These are phyloP conservation scores for Lactarius psammicola DNA, from an alignment of 768 basidiomycete species.

Conservation along the genomic window DNA sequence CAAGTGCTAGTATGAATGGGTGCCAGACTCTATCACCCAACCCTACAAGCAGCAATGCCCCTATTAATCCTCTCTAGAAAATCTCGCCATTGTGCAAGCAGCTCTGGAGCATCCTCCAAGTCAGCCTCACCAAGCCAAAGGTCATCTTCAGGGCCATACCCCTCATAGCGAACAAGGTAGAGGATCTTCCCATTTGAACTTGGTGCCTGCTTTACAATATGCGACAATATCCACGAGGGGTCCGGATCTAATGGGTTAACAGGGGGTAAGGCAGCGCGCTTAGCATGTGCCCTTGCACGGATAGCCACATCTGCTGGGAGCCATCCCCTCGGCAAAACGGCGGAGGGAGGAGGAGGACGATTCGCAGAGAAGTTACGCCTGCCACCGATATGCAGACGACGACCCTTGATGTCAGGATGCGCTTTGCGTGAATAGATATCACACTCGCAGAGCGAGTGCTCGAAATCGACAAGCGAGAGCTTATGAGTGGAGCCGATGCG, in stretches of 20 bases:
- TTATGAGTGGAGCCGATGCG: slow-evolving; percentile 30
- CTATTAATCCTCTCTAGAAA: slow-evolving; percentile 27
- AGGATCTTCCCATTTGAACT: slow-evolving; percentile 7
- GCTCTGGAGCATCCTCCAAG: slow-evolving; percentile 31
- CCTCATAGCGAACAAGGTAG: slow-evolving; percentile 35
- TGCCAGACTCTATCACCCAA: neutral
- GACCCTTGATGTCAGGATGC: slow-evolving; percentile 45
- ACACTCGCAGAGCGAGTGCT: slow-evolving; percentile 76
- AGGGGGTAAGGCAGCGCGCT: slow-evolving; percentile 25
- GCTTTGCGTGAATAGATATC: slow-evolving; percentile 71
- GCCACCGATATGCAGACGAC: slow-evolving; percentile 39
- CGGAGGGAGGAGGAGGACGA: slow-evolving; percentile 31
- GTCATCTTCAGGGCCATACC: slow-evolving; percentile 35
- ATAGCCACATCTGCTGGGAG: slow-evolving; percentile 9
- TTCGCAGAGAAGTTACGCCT: slow-evolving; percentile 26
- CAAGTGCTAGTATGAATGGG: too few relatives aligned
- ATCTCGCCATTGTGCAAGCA: slow-evolving; percentile 31
- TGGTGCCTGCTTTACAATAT: slow-evolving; percentile 35
- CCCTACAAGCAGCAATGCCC: slow-evolving; percentile 10
- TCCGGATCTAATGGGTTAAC: slow-evolving; percentile 28
- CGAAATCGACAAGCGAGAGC: slow-evolving; percentile 67
- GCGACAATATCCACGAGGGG: slow-evolving; percentile 34
- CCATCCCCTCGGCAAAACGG: slow-evolving; percentile 33
- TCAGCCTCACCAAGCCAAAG: slow-evolving; percentile 30
- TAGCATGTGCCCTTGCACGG: slow-evolving; percentile 18